A percentile compares a stretch with the other conserved stretches of the same genome.
phyloP scores from a whole-genome alignment of 192 early-diverging fungal genomes.

The Podila epigama region DNA sequence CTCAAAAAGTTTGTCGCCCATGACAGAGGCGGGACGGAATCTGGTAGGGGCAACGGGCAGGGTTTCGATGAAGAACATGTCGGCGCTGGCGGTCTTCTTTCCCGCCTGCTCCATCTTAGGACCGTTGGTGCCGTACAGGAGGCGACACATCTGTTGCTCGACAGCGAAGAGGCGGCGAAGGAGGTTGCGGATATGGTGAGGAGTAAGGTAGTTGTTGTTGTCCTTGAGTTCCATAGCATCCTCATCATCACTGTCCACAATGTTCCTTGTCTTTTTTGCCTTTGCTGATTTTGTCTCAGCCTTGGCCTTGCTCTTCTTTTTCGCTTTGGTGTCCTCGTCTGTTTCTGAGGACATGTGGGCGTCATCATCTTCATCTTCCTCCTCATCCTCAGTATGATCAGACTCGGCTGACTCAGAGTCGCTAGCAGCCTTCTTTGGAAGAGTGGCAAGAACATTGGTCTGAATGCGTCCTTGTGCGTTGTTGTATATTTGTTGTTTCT shows the following conservation, averaged over 20 bases:
- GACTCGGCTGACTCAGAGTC: conserved; percentile 26
- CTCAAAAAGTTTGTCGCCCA: conserved; percentile 90
- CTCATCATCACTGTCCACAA: conserved; percentile 45
- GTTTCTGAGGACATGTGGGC: conserved; percentile 46
- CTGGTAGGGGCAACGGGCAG: conserved; percentile 91
- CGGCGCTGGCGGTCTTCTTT: conserved; percentile 59
- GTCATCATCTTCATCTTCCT: conserved; percentile 38
- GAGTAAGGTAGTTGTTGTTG: conserved; percentile 64
- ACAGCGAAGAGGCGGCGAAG: conserved; percentile 79
- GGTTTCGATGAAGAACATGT: conserved; percentile 95
- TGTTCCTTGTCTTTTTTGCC: conserved; percentile 53
- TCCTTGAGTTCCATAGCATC: conserved; percentile 43
- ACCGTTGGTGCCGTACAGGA: conserved; percentile 82
- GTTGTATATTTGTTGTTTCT: conserved; percentile 33
- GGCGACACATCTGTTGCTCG: conserved; percentile 76
- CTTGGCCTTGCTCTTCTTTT: conserved; percentile 22
- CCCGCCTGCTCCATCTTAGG: conserved; percentile 46
- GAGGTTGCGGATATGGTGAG: conserved; percentile 81
- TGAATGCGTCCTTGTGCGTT: conserved; percentile 32
- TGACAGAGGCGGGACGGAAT: conserved; percentile 93
- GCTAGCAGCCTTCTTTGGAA: conserved; percentile 35
- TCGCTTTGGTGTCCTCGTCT: conserved; percentile 40
- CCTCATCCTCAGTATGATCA: conserved; percentile 46
- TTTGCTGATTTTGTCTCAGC: conserved; percentile 32
- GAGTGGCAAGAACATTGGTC: conserved; percentile 26